These are phyloP conservation scores for Porcisia deanei DNA, from an alignment of 208 protist genomes.

Conservation along the genomic window DNA sequence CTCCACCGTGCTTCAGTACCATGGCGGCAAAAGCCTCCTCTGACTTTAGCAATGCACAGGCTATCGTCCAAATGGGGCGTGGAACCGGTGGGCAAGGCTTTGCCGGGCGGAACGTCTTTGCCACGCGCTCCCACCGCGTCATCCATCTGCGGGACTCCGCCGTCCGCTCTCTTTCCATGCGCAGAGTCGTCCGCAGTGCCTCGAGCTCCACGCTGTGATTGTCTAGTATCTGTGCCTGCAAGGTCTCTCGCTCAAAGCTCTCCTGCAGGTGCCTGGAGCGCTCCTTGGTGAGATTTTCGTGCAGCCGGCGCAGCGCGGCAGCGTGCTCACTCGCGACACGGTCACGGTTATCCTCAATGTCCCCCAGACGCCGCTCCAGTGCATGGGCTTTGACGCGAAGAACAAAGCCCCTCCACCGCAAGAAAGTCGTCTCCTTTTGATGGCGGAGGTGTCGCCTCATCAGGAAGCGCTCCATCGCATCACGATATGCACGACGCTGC, in stretches of 20 bases:
- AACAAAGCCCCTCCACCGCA: constrained; percentile 72
- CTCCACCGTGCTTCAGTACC: constrained; percentile 12
- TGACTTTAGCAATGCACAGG: constrained; percentile 29
- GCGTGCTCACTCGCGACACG: constrained; percentile 13
- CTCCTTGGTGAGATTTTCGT: constrained; percentile 29
- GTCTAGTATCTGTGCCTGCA: constrained; percentile 69
- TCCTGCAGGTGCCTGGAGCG: constrained; percentile 20
- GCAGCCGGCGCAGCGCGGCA: constrained; percentile 10
- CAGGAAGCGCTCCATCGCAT: constrained; percentile 39
- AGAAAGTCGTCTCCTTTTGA: constrained; percentile 56
- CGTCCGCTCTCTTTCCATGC: constrained; percentile 31
- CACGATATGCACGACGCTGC: constrained; percentile 31
- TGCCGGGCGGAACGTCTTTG: constrained; percentile 72
- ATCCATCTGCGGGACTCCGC: constrained; percentile 32
- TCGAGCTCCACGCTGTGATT: constrained; percentile 56
- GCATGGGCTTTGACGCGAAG: constrained; percentile 41
- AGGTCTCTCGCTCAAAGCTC: constrained; percentile 36
- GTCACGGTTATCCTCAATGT: constrained; percentile 21
- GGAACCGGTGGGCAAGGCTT: constrained; percentile 41
- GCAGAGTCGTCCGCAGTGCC: constrained; percentile 52
- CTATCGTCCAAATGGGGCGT: constrained; percentile 30
- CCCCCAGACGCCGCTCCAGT: constrained; percentile 36
- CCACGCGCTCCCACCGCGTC: constrained; percentile 72
- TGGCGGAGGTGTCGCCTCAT: constrained; percentile 31
- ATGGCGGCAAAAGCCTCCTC: constrained; percentile 48